Evolutionary conservation across 805 yeast species (phyloP).

Genomic region (Babjeviella inositovora): DNA sequence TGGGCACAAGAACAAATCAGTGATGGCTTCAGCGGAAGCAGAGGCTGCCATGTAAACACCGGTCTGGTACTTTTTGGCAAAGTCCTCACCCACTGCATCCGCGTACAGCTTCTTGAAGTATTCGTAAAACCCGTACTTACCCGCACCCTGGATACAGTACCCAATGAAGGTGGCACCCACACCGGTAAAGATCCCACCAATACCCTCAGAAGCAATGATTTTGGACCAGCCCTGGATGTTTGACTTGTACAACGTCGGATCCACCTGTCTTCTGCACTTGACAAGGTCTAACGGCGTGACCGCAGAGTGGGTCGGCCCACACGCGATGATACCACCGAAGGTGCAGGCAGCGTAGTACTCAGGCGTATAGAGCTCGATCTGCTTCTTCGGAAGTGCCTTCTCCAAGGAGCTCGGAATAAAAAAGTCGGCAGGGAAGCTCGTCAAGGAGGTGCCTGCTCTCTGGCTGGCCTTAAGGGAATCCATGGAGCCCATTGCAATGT

Average conservation of each 20-base stretch:
- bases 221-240: slow-evolving; percentile 71
- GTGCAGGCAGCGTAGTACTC: slow-evolving; percentile 65
- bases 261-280: slow-evolving; percentile 86
- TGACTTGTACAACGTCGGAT: slow-evolving; percentile 53
- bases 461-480: no score
- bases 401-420: background rate
- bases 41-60: slow-evolving; percentile 68
- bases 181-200: slow-evolving; percentile 69
- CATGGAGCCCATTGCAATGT: no score
- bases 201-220: slow-evolving; percentile 62
- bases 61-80: slow-evolving; percentile 51
- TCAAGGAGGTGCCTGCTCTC: no score
- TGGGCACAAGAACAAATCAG: slow-evolving; percentile 84
- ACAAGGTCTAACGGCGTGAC: slow-evolving; percentile 91
- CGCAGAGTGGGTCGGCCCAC: slow-evolving; percentile 93
- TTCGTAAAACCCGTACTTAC: slow-evolving; percentile 93
- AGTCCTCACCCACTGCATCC: slow-evolving; percentile 45
- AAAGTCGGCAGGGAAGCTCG: no score
- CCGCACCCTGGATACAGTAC: slow-evolving; percentile 92
- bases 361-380: slow-evolving; percentile 36
- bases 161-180: slow-evolving; percentile 87
- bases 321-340: slow-evolving; percentile 68
- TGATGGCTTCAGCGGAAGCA: slow-evolving; percentile 88
- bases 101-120: slow-evolving; percentile 71
- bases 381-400: slow-evolving; percentile 1